Evolutionary conservation across 345 rosid species (phyloP), one percentile per base, ranked within the genome.

Genomic region (Salix purpurea): DNA sequence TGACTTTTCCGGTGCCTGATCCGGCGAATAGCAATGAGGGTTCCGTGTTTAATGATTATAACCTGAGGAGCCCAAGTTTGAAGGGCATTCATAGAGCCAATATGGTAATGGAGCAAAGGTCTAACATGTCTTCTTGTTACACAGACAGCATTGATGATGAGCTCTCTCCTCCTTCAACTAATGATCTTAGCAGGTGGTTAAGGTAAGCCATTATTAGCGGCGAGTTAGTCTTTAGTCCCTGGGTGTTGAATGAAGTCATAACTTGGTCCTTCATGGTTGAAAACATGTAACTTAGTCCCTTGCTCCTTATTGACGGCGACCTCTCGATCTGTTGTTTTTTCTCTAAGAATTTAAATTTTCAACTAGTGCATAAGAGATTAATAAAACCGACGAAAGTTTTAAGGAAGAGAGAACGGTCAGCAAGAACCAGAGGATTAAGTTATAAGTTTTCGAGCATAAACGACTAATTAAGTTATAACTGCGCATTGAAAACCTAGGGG

Each of bases 61-160:
- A 32, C 40, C 16, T 61, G 65, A 64, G 64, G n/a, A 77, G 52
- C 28, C 80, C 80, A 48, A 77, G 75, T 46, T n/a, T 61, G 24
- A 50, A 44, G 65, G 62, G 67, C 5, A 37, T 21, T 39, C 50
- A 39, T 28, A 56, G 50, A 42, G 73, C 73, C 4, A 56, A 58
- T 58, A 24, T 18, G 50, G 61, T 30, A 61, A 40, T n/a, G 60
- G 74, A 76, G 14, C 56, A 58, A 39, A 68, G 56, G 65, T 37
- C 66, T 61, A 77, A n/a, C 64, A 61, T 60, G 50, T 69, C 67
- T 26, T 61, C 69, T 21, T 69, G 79, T 10, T 76, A 32, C 69
- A 70, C 74, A 19, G 37, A 70, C 4, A 28, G 62, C 40, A 42
- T 76, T n/a, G 61, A 32, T 28, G 69, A 69, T 30, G 79, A 42